Evolutionary conservation across 2,329 filamentous ascomycete genomes (phyloP), one percentile per base, ranked within the genome.

Genomic region (Emydomyces testavorans): DNA sequence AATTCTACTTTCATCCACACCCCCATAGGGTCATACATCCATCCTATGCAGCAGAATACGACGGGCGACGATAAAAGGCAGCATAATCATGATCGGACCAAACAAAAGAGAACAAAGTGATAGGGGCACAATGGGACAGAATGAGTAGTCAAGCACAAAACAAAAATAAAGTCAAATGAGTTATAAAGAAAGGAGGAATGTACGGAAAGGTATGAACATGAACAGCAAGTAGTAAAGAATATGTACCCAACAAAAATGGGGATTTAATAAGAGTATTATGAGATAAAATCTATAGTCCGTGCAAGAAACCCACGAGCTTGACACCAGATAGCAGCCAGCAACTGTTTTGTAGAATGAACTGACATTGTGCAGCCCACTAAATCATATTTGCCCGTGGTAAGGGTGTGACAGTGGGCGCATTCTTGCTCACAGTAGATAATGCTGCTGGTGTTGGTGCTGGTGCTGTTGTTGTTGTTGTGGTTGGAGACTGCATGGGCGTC

Each of bases 401-500:
- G 6, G 35, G 32, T 34, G 45, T 40, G 3, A 26, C 35, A 1
- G 36, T 29, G 2, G 45, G 34, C 16, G 45, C 10, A 40, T 23
- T 23, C 16, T 34, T 47, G 16, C 16, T 39, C 26, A 23, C 18
- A 21, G 35, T 18, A 37, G 43, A n/a, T 11, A n/a, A n/a, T n/a
- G n/a, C n/a, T n/a, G n/a, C 24, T 4, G 45, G 15, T 5, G 36
- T 26, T 10, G 39, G 23, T 10, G n/a, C 26, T 24, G 36, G 26
- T 15, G 45, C 24, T 1, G 26, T 36, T 7, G 47, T 6, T 11
- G 47, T 15, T 6, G 50, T 42, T 20, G 28, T 24, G 15, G 46
- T 46, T 26, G 40, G 16, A 20, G 46, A 26, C 24, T 50, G 24
- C n/a, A 40, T 26, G 6, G 62, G 53, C 44, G 58, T 56, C 32